Base-by-base conservation (phyloP, 2,329 filamentous ascomycete species). In the Calonectria naviculata region DNA sequence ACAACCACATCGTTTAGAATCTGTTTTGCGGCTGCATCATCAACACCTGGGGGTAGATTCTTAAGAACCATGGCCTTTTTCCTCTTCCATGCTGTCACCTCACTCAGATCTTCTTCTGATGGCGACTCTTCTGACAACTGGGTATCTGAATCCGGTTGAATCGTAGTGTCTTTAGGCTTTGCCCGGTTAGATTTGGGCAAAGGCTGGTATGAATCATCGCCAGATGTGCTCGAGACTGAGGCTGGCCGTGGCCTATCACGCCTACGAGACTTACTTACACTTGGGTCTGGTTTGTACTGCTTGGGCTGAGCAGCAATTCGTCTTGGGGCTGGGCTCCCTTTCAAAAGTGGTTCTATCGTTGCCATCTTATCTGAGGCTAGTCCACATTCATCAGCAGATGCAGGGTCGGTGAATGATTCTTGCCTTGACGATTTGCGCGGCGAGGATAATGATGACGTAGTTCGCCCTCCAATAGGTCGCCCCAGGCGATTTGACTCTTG, bases 1-100 rank as follows among this genome's bases (percentile, higher is more conserved):
- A 98, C 93, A 3, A 99, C 93, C 71, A 99, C 97, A 75, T 99
- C 97, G 78, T 98, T 98, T 69, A 98, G 87, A 34, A 99, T 98
- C 73, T 98, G 95, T 78, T 94, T 94, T 0, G 96, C 97, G 4
- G 95, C 94, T 29, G 88, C 86, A 74, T 93, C 90, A 79, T 99
- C 97, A 4, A 98, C 90, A 0, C 95, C 95, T 65, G 92, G 89
- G 0, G 95, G 95, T 1, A 98, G 84, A 68, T 93, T 92, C 79
- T 94, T 95, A 79, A 98, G 85, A 26, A 97, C 86, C 10, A 88
- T 82, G 60, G 87, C 85, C 73, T 94, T 90, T 60, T 88, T 90
- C 64, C 86, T 87, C 73, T 93, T 89, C 88, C 91, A 93, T 12
- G 86, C 85, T 24, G 82, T 83, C 61, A 88, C 85, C 9, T 84